These are phyloP conservation scores for Colletotrichum aenigma DNA, from an alignment of 2,329 filamentous ascomycete genomes.

Conservation along the genomic window DNA sequence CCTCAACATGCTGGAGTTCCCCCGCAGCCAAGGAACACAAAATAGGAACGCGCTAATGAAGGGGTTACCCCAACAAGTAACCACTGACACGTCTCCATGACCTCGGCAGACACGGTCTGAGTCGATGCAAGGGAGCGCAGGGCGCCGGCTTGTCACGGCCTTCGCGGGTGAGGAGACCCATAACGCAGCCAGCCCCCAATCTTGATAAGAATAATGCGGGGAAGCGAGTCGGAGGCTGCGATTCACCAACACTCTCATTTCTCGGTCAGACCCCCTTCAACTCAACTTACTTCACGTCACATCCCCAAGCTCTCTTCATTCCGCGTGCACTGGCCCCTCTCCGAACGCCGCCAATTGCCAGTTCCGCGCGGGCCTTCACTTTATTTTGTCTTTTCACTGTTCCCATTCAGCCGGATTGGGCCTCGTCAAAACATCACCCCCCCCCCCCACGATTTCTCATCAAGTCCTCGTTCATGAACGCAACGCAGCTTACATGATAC, in stretches of 20 bases:
- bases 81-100: neutral
- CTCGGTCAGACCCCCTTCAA: neutral
- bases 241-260: neutral
- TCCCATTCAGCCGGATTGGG: neutral
- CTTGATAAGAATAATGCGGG: slow-evolving; percentile 13
- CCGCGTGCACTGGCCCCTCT: neutral
- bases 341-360: neutral
- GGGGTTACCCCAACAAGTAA: slow-evolving; percentile 9
- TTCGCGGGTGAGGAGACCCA: neutral
- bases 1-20: neutral
- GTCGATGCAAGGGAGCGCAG: neutral
- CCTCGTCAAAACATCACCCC: neutral
- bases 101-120: neutral
- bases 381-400: neutral
- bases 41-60: neutral
- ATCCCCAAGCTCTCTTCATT: neutral
- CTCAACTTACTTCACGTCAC: neutral
- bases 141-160: slow-evolving; percentile 8
- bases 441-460: neutral
- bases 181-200: neutral
- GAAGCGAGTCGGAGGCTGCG: neutral
- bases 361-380: neutral
- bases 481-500: neutral
- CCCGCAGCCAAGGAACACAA: neutral
- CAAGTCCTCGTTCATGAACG: neutral